Base-by-base conservation (phyloP, 2,329 filamentous ascomycete species). In the Moelleriella libera region DNA sequence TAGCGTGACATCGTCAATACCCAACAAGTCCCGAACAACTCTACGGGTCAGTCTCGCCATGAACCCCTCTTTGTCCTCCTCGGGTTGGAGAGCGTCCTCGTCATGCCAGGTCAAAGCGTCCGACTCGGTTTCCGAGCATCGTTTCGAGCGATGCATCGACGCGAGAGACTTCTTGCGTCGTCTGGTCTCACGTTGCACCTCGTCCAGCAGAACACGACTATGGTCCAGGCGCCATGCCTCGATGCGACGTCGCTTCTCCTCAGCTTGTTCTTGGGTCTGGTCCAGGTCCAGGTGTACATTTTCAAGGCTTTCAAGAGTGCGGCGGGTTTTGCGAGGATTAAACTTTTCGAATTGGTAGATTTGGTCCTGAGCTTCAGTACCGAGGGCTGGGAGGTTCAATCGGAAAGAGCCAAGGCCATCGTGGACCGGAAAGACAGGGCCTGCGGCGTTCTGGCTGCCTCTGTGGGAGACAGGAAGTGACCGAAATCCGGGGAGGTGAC, bases 191-290 rank as follows among this genome's bases (percentile, higher is more conserved):
- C 79, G 83, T 63, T 94, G 85, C 44, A 97, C 89, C 64, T 96
- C 88, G 48, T 94, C 85, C 34, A 96, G 63, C 30, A 98, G 69
- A 9, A 87, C 80, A 49, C 79, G 78, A 62, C 88, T 95, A 62
- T 98, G 89, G 58, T 97, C 90, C 58, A 94, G 67, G 48, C 89
- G 78, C 92, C 92, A 98, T 46, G 79, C 77, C 64, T 97, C 90
- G 59, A 98, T 94, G 50, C 90, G 78, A 55, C 82, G 79, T 60
- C 82, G 84, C 59, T 84, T 82, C 55, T 95, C 88, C 41, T 76
- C 70, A 53, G 88, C 83, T 41, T 81, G 75, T 30, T 72, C 66
- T 37, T 70, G 66, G 41, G 77, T 73, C 39, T 72, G 70, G 48
- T 79, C 74, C 43, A 73, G 54, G 52, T 76, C 72, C 14, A 71